Conservation (phyloP, 2,329 filamentous ascomycete species). For the Coniella vitis region DNA sequence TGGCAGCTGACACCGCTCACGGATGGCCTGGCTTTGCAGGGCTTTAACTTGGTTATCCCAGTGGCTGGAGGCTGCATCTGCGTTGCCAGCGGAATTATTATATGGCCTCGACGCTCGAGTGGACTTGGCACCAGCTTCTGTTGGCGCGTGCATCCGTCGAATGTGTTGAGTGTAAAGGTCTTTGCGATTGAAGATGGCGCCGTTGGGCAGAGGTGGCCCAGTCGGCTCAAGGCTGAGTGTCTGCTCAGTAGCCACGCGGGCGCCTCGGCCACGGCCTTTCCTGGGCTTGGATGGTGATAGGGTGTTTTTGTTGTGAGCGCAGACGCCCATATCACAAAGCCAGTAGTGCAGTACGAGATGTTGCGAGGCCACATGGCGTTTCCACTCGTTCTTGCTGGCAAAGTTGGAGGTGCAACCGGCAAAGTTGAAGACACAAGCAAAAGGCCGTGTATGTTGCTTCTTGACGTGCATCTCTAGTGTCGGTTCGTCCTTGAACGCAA, state of each 20-base stretch:
- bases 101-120: conserved; percentile 6
- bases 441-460: conserved; percentile 52
- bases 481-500: conserved; percentile 38
- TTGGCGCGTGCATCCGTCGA: conserved; percentile 71
- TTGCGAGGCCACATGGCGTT: conserved; percentile 75
- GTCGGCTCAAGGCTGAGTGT: conserved; percentile 9
- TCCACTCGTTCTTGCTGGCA: conserved; percentile 88
- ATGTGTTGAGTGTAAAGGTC: conserved; percentile 88
- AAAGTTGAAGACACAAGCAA: conserved; percentile 70
- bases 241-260: conserved; percentile 2
- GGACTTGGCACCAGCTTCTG: conserved; percentile 29
- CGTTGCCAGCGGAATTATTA: not conserved
- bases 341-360: conserved; percentile 71
- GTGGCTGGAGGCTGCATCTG: conserved; percentile 19
- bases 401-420: conserved; percentile 72
- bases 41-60: conserved; percentile 49
- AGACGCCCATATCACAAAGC: conserved; percentile 63
- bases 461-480: conserved; percentile 44
- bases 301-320: conserved; percentile 31
- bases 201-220: conserved; percentile 39
- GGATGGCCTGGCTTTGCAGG: conserved; percentile 53
- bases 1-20: conserved; percentile 56
- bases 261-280: conserved; percentile 9
- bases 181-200: conserved; percentile 76
- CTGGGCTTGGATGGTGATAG: conserved; percentile 21